Evolutionary conservation across 495 filamentous ascomycete genomes (phyloP), one percentile per base, ranked within the genome.

Genomic region (Extremus antarcticus): DNA sequence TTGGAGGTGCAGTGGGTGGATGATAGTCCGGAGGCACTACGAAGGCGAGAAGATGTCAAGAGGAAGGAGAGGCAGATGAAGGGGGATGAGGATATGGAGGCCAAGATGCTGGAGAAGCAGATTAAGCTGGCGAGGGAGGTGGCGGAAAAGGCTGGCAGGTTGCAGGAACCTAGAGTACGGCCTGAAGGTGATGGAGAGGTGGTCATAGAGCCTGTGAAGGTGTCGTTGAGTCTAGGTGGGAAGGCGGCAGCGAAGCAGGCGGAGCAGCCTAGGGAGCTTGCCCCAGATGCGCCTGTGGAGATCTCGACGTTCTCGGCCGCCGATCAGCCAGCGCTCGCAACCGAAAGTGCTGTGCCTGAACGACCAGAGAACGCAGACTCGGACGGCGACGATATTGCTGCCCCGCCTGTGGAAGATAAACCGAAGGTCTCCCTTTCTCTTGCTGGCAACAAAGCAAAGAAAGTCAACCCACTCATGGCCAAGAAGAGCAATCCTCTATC

Each of bases 1-100:
- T 58, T 96, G 15, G 83, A 88, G 61, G 78, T 99, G 50, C 77
- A 82, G 3, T 99, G 90, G 87, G 81, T 96, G 25, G 91, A 99
- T 69, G 86, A 90, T 62, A 84, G 79, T 25, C 87, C 89, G 0
- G 90, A 94, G 50, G 86, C 88, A 0, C 71, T 97, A 65, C 74
- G 79, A 63, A 73, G 88, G 49, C 76, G 85, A 45, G 90, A 96
- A 55, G 88, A 85, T 21, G 74, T 94, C 35, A 70, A 85, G 63
- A 82, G 83, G 68, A 89, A 87, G 70, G 90, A 97, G 66, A 73
- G 84, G 58, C 80, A 85, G 68, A 88, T 95, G 62, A 86, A 83
- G 61, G 90, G 88, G 0, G 90, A 95, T 62, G 94, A 95, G 67
- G 86, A 94, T 65, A 68, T 87, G 51, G 92, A 97, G 69, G 84